Evolutionary conservation across 805 yeast genomes (phyloP), one percentile per base, ranked within the genome.

Genomic region (Candida maltosa): DNA sequence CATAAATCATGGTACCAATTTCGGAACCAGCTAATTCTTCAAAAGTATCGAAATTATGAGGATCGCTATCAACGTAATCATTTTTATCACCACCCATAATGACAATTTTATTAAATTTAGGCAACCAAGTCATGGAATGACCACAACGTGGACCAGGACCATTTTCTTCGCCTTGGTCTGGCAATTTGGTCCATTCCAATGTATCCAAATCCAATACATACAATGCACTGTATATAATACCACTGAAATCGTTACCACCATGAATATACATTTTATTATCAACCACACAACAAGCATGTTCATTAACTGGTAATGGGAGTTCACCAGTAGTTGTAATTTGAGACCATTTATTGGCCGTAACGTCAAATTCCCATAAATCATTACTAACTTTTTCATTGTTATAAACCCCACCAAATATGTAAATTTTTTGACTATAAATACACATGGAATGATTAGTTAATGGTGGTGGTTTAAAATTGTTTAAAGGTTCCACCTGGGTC

Each of bases 41-140:
- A 32, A 75, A 70, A 11, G 79, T 75, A 36, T 76, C 77, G 38
- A 74, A 63, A 51, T 77, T 69, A 26, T 47, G 66, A 5, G 60
- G 65, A 39, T 69, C 71, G 17, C 68, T 69, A 18, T 64, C 53
- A 29, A 81, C 79, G 49, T 75, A 80, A 52, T 85, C 91, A 44
- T 77, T 74, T 46, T 79, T 75, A 58, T 87, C 95, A 39, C 98
- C 97, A 29, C 98, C 98, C 85, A 94, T 81, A 11, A 91, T 76
- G 9, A 89, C 54, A 23, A 91, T 52, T 58, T 81, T 85, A 50
- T 86, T 77, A 41, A 76, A 76, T 17, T 70, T 75, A 32, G 81
- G 67, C 37, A 84, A 58, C 35, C 77, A 81, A 1, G 97, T 80
- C 61, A 91, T 65, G 6, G 95, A 78, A 60, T 93, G 98, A 7